These are phyloP conservation scores for Trypanosoma scelopori DNA, from an alignment of 208 protist genomes.

Conservation along the genomic window DNA sequence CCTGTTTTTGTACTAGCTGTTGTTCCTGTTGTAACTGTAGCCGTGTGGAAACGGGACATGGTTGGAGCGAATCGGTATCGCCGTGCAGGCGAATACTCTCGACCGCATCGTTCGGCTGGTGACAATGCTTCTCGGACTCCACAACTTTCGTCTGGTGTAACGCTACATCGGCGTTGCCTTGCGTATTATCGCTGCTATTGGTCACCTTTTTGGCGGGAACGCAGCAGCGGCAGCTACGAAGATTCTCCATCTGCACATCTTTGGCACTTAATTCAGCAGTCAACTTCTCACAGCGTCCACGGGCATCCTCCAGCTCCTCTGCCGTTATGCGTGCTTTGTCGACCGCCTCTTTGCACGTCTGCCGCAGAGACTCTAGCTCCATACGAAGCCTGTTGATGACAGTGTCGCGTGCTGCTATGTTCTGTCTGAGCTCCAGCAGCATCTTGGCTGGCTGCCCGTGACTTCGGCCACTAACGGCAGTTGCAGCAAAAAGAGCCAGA, in stretches of 20 bases:
- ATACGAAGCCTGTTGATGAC: conserved; percentile 51
- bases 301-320: conserved; percentile 10
- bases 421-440: conserved; percentile 58
- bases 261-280: conserved; percentile 18
- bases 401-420: conserved; percentile 74
- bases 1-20: background rate
- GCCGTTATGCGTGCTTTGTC: conserved; percentile 2
- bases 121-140: background rate
- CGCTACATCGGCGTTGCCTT: background rate
- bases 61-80: background rate
- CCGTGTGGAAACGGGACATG: background rate
- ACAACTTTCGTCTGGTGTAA: background rate
- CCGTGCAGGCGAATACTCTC: background rate
- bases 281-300: conserved; percentile 1
- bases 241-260: conserved; percentile 15
- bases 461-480: background rate
- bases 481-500: conserved; percentile 18
- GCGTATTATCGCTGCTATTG: background rate
- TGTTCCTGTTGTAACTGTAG: background rate
- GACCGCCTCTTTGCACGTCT: conserved; percentile 26
- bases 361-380: conserved; percentile 34
- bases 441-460: conserved; percentile 9
- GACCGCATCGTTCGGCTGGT: background rate
- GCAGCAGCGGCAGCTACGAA: background rate
- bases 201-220: background rate